Evolutionary conservation across 306 rosid species (phyloP), one percentile per base, ranked within the genome.

Genomic region (Begonia loranthoides): DNA sequence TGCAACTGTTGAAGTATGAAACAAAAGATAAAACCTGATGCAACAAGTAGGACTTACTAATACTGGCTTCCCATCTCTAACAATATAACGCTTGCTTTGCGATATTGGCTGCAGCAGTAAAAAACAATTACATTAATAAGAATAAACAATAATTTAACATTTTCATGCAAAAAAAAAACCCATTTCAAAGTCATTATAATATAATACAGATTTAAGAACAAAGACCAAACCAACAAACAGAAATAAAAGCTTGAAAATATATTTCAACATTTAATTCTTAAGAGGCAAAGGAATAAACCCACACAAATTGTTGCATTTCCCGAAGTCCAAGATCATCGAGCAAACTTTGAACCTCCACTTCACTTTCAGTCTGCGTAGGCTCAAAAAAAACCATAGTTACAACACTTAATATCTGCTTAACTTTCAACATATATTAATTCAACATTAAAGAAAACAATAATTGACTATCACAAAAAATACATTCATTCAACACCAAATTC

Each of bases 241-340:
- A 28, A 28, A 28, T 28, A 28, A 28, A 28, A 28, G 36, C 36
- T 28, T 28, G 8, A 28, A 7, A 28, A 28, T 3, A 28, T 28
- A 28, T 28, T 28, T 28, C 9, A 28, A 28, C 36, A 28, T 28
- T 28, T 7, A 28, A 28, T 28, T 28, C 36, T 28, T 28, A 7
- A 8, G 36, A 28, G 36, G 36, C 36, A 28, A 28, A 56, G 16
- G 5, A 39, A 41, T 54, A 60, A 53, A 15, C 59, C 38, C 93
- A 76, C 76, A 90, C 97, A 82, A 64, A 74, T 80, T 90, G 92
- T 51, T 80, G 94, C 60, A 85, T 85, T 55, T 85, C 95, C 63
- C 81, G 64, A 63, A 90, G 81, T 45, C 88, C 94, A 63, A 90
- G 95, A 59, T 76, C 73, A 65, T 74, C 76, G 58, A 85, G 76